Evolutionary conservation across 805 yeast genomes (phyloP).

Genomic region (Candida nonsorbophila): DNA sequence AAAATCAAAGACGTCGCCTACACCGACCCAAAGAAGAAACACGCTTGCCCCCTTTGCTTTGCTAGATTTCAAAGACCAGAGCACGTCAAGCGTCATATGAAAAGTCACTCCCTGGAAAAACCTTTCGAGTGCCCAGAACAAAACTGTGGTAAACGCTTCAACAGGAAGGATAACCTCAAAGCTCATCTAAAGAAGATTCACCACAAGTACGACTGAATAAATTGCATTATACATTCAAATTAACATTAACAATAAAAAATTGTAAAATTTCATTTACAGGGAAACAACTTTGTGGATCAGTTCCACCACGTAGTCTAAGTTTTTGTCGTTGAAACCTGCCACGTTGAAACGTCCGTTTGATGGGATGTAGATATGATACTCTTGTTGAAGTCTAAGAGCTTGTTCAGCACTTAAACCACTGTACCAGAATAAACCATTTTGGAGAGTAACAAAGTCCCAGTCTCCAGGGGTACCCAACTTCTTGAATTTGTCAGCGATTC

Average conservation of each 20-base stretch:
- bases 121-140: slow-evolving; percentile 51
- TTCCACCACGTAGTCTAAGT: slow-evolving; percentile 31
- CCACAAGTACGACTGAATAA: slow-evolving; percentile 16
- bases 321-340: slow-evolving; percentile 38
- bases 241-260: slow-evolving; percentile 1
- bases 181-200: slow-evolving; percentile 63
- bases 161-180: slow-evolving; percentile 55
- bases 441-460: slow-evolving; percentile 32
- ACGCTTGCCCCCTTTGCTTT: slow-evolving; percentile 61
- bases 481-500: slow-evolving; percentile 21
- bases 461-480: slow-evolving; percentile 38
- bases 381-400: slow-evolving; percentile 21
- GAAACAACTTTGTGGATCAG: slow-evolving; percentile 35
- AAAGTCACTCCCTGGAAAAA: slow-evolving; percentile 53
- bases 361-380: slow-evolving; percentile 35
- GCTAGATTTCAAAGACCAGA: slow-evolving; percentile 65
- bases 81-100: slow-evolving; percentile 62
- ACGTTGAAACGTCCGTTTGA: slow-evolving; percentile 38
- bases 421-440: slow-evolving; percentile 42
- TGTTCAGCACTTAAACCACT: slow-evolving; percentile 34
- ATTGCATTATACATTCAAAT: background rate
- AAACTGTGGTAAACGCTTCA: slow-evolving; percentile 51
- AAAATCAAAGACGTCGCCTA: slow-evolving; percentile 9
- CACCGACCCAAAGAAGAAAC: slow-evolving; percentile 47
- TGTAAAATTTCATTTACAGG: too few relatives aligned